phyloP scores from a whole-genome alignment of 2,329 filamentous ascomycete genomes.

The Hypoxylon sp. region DNA sequence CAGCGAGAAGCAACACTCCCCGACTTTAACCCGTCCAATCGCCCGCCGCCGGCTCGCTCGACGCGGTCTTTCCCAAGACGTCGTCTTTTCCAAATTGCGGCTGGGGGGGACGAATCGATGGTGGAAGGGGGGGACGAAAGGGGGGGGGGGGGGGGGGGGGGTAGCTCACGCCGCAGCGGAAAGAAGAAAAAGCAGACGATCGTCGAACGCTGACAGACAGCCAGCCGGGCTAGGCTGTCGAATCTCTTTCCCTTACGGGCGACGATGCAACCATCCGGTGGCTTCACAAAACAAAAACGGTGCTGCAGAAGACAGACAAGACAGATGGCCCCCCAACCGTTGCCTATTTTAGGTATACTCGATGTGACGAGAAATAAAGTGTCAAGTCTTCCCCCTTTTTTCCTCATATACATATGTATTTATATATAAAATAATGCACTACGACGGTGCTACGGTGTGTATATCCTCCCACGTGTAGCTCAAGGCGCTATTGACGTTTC shows the following conservation, averaged over 20 bases:
- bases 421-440: background rate
- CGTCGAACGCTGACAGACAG: too few relatives aligned
- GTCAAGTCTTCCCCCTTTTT: conserved; percentile 11
- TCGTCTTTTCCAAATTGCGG: conserved; percentile 28
- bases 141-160: too few relatives aligned
- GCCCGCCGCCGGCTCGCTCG: conserved; percentile 41
- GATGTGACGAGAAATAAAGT: background rate
- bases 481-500: conserved; percentile 29
- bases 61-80: conserved; percentile 14
- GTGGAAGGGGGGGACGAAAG: too few relatives aligned
- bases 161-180: background rate
- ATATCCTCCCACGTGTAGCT: conserved; percentile 32
- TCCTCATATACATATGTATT: background rate
- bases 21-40: conserved; percentile 51
- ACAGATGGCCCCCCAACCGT: conserved; percentile 31
- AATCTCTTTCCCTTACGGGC: conserved; percentile 34
- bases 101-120: too few relatives aligned
- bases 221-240: too few relatives aligned
- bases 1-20: conserved; percentile 45
- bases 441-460: conserved; percentile 34
- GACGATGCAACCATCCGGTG: conserved; percentile 21
- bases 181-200: background rate
- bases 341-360: conserved; percentile 30
- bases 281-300: too few relatives aligned
- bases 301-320: conserved; percentile 31